Evolutionary conservation across 1,139 yeast genomes (phyloP), one percentile per base, ranked within the genome.

Genomic region (Diutina catenulata): DNA sequence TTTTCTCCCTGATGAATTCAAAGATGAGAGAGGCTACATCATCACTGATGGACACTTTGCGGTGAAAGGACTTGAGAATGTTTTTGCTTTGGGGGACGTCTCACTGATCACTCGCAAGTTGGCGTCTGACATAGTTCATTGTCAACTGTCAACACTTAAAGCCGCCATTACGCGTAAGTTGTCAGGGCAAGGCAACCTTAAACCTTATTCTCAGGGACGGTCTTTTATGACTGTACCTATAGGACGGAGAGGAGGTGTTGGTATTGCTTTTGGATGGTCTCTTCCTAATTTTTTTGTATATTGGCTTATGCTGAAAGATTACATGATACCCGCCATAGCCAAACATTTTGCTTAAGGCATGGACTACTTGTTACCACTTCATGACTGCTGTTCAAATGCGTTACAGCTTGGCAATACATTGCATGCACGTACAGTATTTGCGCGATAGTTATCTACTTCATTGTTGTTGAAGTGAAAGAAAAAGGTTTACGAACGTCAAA

Each of bases 201-300:
- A 43, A 28, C 38, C 48, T 5, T 52, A 49, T 37, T 40, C 39
- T 19, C 38, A 35, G 7, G 39, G 42, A 4, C 38, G 37, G n/a
- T 28, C 35, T 4, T 47, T 47, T 19, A 38, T 49, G 10, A 10
- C 59, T 1, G 53, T 61, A 9, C 68, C 70, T 9, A 52, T 63
- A 36, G 59, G 65, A 3, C 54, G 50, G 43, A 45, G 49, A 2
- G 65, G 65, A 18, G 70, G 69, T 19, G 60, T 62, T 37, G 68
- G 65, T 13, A 37, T 49, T 6, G 22, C 49, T 0, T 56, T 47
- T 41, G 67, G 65, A 4, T 53, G 50, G 45, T 27, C 42, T 3
- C 39, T 53, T 8, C 68, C 69, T 2, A 54, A 41, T 35, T 60
- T 62, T 40, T 13, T 59, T 9, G 57, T 60, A 13, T 42, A 46